Evolutionary conservation across 2,329 filamentous ascomycete species (phyloP).

Genomic region (Bipolaris oryzae): DNA sequence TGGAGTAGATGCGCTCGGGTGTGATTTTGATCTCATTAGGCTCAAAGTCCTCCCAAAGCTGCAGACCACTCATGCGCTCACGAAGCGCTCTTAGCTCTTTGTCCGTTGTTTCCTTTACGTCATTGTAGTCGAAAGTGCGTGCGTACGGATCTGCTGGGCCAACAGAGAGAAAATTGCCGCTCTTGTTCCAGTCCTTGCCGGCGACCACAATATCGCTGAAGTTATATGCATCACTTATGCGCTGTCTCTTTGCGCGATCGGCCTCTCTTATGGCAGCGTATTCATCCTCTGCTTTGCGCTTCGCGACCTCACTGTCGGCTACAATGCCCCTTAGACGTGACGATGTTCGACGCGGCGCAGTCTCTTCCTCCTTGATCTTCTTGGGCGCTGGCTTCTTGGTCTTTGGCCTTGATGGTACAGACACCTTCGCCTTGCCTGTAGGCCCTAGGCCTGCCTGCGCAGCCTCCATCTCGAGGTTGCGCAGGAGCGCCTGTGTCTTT

Average conservation of each 20-base stretch:
- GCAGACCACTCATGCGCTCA: constrained; percentile 75
- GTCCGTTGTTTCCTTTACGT: constrained; percentile 79
- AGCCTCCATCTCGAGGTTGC: constrained; percentile 72
- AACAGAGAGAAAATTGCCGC: constrained; percentile 69
- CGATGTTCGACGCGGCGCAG: constrained; percentile 63
- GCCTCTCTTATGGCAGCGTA: constrained; percentile 62
- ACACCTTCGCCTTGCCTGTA: constrained; percentile 55
- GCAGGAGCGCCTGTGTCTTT: constrained; percentile 80
- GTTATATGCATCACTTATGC: constrained; percentile 70
- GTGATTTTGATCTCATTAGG: constrained; percentile 63
- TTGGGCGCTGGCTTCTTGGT: constrained; percentile 49
- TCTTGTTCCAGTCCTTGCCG: constrained; percentile 75
- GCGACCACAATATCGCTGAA: constrained; percentile 80
- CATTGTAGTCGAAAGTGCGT: constrained; percentile 83
- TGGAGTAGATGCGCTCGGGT: constrained; percentile 63
- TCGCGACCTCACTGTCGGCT: constrained; percentile 70
- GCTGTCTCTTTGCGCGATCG: constrained; percentile 66
- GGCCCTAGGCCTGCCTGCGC: constrained; percentile 72
- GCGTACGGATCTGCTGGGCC: constrained; percentile 78
- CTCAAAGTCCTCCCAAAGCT: constrained; percentile 82
- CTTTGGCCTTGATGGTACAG: constrained; percentile 54
- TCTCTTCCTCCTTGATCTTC: constrained; percentile 65
- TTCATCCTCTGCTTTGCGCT: constrained; percentile 71
- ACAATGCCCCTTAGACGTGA: constrained; percentile 67
- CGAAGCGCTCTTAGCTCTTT: constrained; percentile 75